Evolutionary conservation across 2,329 filamentous ascomycete genomes (phyloP).

Genomic region (Pyrenophora tritici-repentis): DNA sequence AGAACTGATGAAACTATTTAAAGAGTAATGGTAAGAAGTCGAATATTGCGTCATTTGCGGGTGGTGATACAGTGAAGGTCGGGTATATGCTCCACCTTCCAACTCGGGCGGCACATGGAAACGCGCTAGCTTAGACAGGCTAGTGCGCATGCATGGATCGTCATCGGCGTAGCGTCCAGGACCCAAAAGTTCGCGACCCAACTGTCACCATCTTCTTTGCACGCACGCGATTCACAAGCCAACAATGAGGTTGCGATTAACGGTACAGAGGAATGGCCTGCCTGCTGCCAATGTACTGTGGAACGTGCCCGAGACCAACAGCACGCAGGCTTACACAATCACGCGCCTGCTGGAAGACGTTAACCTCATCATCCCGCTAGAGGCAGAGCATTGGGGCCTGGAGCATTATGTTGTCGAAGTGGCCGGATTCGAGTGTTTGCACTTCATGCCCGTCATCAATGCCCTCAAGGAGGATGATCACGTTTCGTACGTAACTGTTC

Average conservation of each 20-base stretch:
- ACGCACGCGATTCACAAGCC: conserved; percentile 11
- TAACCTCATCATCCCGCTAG: conserved; percentile 80
- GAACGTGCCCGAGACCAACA: conserved; percentile 42
- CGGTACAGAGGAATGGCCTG: conserved; percentile 44
- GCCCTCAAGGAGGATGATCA: conserved; percentile 83
- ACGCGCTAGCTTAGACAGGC: background rate
- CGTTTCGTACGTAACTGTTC: conserved; percentile 65
- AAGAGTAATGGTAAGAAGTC: background rate
- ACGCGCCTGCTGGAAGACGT: conserved; percentile 77
- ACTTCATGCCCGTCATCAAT: conserved; percentile 74
- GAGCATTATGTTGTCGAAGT: conserved; percentile 90
- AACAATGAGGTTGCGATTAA: conserved; percentile 46
- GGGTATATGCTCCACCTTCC: background rate
- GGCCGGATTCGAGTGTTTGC: conserved; percentile 79
- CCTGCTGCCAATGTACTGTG: conserved; percentile 46
- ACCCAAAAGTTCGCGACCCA: conserved; percentile 13
- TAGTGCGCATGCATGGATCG: conserved; percentile 5
- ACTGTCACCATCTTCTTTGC: background rate
- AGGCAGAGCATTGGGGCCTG: conserved; percentile 79
- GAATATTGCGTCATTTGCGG: conserved; percentile 6
- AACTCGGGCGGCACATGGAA: background rate
- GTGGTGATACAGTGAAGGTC: conserved; percentile 3
- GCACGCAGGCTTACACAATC: conserved; percentile 60
- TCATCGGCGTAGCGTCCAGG: conserved; percentile 3
- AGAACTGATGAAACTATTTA: too few species aligned